These are phyloP conservation scores for Boletus subcaerulescens DNA, from an alignment of 768 basidiomycete genomes.

Conservation along the genomic window DNA sequence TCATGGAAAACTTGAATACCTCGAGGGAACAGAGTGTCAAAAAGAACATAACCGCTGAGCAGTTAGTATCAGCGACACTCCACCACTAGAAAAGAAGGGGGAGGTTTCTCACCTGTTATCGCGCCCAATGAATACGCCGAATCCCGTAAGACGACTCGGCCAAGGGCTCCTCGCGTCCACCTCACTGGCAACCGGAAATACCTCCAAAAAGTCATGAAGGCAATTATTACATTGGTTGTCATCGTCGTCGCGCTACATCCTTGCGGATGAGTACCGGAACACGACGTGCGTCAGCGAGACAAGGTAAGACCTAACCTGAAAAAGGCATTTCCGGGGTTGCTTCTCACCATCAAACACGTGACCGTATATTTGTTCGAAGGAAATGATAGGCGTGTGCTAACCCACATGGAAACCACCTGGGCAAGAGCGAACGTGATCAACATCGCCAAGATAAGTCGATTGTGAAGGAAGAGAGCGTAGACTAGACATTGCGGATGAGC, in stretches of 20 bases:
- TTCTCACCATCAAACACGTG: conserved; percentile 15
- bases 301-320: conserved; percentile 13
- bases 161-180: conserved; percentile 1
- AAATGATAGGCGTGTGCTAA: conserved; percentile 13
- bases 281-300: no score
- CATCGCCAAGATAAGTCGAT: conserved; percentile 4
- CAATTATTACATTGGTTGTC: conserved; percentile 8
- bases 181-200: conserved; percentile 11
- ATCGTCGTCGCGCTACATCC: conserved; percentile 17
- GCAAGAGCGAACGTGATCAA: conserved; percentile 4
- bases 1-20: conserved; percentile 11
- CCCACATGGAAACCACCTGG: conserved; percentile 17
- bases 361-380: conserved; percentile 7
- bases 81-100: background rate
- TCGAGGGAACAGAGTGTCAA: conserved; percentile 13
- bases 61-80: background rate
- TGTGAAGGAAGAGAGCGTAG: conserved; percentile 14
- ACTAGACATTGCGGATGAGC: conserved; percentile 10
- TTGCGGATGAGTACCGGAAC: background rate
- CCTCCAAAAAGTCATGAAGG: conserved; percentile 20
- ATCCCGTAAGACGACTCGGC: conserved; percentile 18
- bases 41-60: conserved; percentile 16
- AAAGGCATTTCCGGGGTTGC: conserved; percentile 13
- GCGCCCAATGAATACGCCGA: conserved; percentile 2
- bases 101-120: conserved; percentile 12